These are phyloP conservation scores for Castanea crenata DNA, from an alignment of 306 rosid species.

Conservation along the genomic window DNA sequence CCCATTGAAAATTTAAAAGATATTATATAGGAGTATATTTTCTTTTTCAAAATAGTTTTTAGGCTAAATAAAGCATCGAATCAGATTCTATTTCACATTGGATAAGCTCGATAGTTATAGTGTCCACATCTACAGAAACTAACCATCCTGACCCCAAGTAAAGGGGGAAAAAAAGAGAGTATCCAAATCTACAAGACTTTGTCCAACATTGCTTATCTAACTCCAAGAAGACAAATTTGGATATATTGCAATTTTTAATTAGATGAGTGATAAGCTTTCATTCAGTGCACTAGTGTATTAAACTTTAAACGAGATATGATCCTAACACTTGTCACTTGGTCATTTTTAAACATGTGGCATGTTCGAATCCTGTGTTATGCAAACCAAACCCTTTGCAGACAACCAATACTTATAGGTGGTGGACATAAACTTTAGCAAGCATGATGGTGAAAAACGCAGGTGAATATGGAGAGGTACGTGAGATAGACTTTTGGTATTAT, in stretches of 20 bases:
- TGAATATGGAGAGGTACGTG: not conserved
- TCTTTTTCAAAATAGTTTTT: not conserved
- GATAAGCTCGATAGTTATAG: constrained; percentile 19
- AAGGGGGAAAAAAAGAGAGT: not conserved
- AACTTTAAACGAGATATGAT: too few species aligned
- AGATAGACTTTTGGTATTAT: not conserved
- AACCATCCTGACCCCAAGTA: not conserved
- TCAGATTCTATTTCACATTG: not conserved
- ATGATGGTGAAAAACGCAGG: not conserved
- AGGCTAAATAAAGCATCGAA: not conserved
- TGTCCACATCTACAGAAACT: not conserved
- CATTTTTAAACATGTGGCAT: too few species aligned
- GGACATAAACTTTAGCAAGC: not conserved
- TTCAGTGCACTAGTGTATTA: too few species aligned
- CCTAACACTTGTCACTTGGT: too few species aligned
- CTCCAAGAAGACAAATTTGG: not conserved
- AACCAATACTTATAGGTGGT: too few species aligned
- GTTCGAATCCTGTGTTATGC: too few species aligned
- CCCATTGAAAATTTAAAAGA: not conserved
- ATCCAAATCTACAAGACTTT: not conserved
- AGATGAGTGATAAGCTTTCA: too few species aligned
- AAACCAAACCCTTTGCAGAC: too few species aligned
- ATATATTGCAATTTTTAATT: not conserved
- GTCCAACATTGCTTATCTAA: not conserved
- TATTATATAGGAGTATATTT: not conserved